Percentiles rank a stretch among this genome's conserved stretches.
phyloP scores from a whole-genome alignment of 2,329 filamentous ascomycete genomes.

The Colletotrichum sp. region DNA sequence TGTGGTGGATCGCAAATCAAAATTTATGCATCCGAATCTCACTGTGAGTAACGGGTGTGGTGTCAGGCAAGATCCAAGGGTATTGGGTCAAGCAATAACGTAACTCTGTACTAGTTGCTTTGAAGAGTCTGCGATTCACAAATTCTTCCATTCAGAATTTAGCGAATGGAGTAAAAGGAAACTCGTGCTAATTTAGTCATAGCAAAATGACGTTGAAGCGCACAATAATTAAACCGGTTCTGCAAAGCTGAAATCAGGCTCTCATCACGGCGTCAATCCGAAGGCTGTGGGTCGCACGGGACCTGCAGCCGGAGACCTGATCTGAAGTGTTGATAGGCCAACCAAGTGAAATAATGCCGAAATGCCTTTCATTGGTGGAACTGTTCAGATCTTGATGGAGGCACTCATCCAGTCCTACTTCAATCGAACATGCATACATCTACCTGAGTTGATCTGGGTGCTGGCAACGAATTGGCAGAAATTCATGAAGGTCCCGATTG shows the following conservation, averaged over 20 bases:
- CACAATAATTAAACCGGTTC: no score
- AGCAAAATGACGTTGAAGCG: no score
- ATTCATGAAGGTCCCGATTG: no score
- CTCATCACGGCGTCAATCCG: neutral
- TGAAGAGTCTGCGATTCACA: no score
- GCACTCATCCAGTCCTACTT: neutral
- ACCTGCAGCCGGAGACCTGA: neutral
- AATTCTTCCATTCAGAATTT: no score
- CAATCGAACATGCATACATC: neutral
- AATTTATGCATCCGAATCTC: accelerated
- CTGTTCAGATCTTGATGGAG: accelerated
- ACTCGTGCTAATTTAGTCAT: no score
- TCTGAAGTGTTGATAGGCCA: neutral
- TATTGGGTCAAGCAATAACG: no score
- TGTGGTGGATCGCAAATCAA: accelerated
- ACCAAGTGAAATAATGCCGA: neutral
- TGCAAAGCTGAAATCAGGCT: neutral
- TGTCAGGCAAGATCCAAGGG: no score
- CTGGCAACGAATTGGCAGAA: neutral
- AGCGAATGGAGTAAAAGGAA: no score
- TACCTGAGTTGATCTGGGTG: neutral
- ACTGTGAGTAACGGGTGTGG: accelerated
- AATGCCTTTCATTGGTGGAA: neutral
- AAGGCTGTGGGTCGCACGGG: neutral
- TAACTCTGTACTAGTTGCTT: no score